These are phyloP conservation scores for Monotropa hypopitys DNA, from an alignment of 179 eudicot genomes.

Conservation along the genomic window DNA sequence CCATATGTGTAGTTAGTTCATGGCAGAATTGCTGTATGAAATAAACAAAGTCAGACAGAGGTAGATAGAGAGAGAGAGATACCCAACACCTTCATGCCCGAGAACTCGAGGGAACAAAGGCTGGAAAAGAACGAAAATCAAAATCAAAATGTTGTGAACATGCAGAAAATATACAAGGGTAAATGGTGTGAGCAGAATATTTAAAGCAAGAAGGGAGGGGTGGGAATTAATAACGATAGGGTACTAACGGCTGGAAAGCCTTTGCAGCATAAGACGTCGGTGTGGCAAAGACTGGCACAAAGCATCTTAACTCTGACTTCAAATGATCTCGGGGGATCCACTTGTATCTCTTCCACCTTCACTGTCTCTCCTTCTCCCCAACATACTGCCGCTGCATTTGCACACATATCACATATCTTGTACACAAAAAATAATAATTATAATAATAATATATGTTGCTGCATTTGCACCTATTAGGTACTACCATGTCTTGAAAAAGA, in stretches of 20 bases:
- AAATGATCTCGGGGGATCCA: constrained; percentile 31
- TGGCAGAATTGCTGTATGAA: background rate
- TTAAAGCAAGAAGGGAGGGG: background rate
- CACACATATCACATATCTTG: no score
- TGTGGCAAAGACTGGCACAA: constrained; percentile 41
- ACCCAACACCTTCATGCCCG: constrained; percentile 49
- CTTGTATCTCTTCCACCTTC: constrained; percentile 35
- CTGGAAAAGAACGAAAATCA: constrained; percentile 9
- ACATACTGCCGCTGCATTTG: constrained; percentile 29
- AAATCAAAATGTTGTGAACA: no score
- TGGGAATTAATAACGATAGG: background rate
- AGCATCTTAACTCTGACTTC: constrained; percentile 46
- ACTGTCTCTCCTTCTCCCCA: constrained; percentile 25
- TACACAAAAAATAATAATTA: no score
- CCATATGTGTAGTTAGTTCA: no score
- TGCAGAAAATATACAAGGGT: no score
- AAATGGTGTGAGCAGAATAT: background rate
- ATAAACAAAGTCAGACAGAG: background rate
- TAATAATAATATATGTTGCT: no score
- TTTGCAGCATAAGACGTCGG: constrained; percentile 24
- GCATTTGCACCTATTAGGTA: no score
- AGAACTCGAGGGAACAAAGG: constrained; percentile 26
- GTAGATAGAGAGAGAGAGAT: background rate
- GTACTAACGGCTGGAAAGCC: constrained; percentile 17
- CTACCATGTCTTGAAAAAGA: no score